These are phyloP conservation scores for Meripilus lineatus DNA, from an alignment of 1,284 basidiomycete species.

Conservation along the genomic window DNA sequence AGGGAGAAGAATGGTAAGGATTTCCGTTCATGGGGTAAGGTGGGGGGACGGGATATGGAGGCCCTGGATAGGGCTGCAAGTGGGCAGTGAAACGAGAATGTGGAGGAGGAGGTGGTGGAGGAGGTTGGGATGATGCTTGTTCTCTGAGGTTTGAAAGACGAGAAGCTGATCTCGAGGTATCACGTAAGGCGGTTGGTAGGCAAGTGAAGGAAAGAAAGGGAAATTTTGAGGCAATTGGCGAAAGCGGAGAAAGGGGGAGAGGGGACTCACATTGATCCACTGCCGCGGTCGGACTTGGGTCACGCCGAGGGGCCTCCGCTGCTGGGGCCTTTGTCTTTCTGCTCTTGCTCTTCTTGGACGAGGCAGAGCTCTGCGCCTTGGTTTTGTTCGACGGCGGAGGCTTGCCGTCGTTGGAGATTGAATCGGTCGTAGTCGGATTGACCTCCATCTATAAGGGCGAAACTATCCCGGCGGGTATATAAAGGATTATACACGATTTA, in stretches of 20 bases:
- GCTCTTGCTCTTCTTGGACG: conserved; percentile 13
- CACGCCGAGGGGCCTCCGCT: conserved; percentile 5
- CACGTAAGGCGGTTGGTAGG: conserved; percentile 13
- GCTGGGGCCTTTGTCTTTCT: conserved; percentile 9
- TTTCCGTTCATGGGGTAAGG: conserved; percentile 53
- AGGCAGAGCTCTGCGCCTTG: conserved; percentile 3
- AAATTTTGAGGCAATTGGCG: too few species aligned
- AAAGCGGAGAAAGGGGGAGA: conserved; percentile 4
- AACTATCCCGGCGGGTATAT: too few species aligned
- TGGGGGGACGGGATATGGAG: conserved; percentile 50
- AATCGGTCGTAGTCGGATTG: conserved; percentile 16
- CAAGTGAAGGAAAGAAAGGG: conserved; percentile 16
- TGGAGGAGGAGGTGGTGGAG: conserved; percentile 21
- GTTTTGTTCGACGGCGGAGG: conserved; percentile 13
- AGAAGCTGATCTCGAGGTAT: conserved; percentile 24
- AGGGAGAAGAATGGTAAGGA: conserved; percentile 38
- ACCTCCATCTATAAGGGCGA: too few species aligned
- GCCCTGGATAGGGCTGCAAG: conserved; percentile 48
- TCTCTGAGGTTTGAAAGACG: conserved; percentile 35
- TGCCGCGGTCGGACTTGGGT: conserved; percentile 8
- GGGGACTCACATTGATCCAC: conserved; percentile 13
- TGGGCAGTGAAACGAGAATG: conserved; percentile 37
- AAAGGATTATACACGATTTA: too few species aligned
- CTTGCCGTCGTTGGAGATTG: conserved; percentile 10
- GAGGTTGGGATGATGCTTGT: conserved; percentile 18